phyloP scores from a whole-genome alignment of 2,329 filamentous ascomycete genomes.

The Pezicula carpinea region DNA sequence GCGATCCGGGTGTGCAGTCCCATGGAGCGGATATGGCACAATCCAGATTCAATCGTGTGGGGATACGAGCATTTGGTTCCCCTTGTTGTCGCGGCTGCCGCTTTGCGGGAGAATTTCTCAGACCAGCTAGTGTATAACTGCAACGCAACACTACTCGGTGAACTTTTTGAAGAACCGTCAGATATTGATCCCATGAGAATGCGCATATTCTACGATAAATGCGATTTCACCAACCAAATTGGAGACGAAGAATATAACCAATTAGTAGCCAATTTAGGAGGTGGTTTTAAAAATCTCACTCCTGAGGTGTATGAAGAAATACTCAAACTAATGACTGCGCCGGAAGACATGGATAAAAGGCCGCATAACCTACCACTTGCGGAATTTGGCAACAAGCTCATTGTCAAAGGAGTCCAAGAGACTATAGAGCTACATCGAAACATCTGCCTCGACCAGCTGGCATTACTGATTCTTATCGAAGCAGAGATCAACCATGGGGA shows the following conservation, averaged over 20 bases:
- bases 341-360: constrained; percentile 27
- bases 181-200: constrained; percentile 70
- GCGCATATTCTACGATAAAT: constrained; percentile 71
- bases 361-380: constrained; percentile 48
- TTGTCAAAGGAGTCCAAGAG: constrained; percentile 76
- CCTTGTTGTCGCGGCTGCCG: constrained; percentile 64
- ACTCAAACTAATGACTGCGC: constrained; percentile 40
- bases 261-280: constrained; percentile 65
- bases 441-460: constrained; percentile 75
- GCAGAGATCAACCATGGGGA: constrained; percentile 73
- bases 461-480: constrained; percentile 82
- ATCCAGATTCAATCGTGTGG: constrained; percentile 43
- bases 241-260: constrained; percentile 75
- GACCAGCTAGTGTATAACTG: constrained; percentile 65
- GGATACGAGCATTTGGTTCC: constrained; percentile 52
- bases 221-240: constrained; percentile 73
- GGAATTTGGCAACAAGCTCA: constrained; percentile 69
- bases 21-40: constrained; percentile 72
- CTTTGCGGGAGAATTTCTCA: constrained; percentile 67
- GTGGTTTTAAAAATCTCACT: constrained; percentile 56
- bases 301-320: constrained; percentile 50
- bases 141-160: constrained; percentile 61
- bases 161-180: constrained; percentile 70
- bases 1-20: constrained; percentile 75
- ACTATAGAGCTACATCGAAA: constrained; percentile 67